Evolutionary conservation across 257 asterid species (phyloP).

Genomic region (Catharanthus roseus): DNA sequence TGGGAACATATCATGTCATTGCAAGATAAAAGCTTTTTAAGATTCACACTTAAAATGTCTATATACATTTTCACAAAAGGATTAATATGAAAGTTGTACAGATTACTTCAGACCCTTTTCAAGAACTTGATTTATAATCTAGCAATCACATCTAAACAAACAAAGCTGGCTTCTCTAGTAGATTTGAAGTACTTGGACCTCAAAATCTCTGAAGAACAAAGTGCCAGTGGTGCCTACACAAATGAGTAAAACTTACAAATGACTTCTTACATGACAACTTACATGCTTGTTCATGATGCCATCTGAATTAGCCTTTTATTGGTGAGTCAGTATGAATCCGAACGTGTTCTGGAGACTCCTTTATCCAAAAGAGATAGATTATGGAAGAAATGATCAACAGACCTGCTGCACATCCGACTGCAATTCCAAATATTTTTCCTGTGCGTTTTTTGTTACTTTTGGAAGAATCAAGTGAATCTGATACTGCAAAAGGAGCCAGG

Average conservation of each 20-base stretch:
- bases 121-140: background rate
- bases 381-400: constrained; percentile 29
- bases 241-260: background rate
- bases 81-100: background rate
- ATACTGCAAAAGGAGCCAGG: constrained; percentile 25
- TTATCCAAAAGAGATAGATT: constrained; percentile 36
- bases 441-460: constrained; percentile 22
- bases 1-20: background rate
- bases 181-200: background rate
- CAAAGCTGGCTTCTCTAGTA: background rate
- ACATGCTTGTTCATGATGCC: background rate
- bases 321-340: constrained; percentile 32
- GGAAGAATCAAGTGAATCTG: constrained; percentile 17
- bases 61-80: background rate
- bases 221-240: background rate
- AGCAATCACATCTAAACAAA: background rate
- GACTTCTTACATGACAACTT: background rate
- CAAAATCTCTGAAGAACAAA: background rate
- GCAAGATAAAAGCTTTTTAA: background rate
- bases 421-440: constrained; percentile 38
- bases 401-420: constrained; percentile 38
- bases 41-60: background rate
- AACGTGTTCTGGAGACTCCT: constrained; percentile 27
- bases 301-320: constrained; percentile 14
- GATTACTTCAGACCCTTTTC: background rate